Percentiles rank a stretch among this genome's conserved stretches.
Evolutionary conservation across 2,329 filamentous ascomycete species (phyloP).

Genomic region (Aspergillus clavatus): DNA sequence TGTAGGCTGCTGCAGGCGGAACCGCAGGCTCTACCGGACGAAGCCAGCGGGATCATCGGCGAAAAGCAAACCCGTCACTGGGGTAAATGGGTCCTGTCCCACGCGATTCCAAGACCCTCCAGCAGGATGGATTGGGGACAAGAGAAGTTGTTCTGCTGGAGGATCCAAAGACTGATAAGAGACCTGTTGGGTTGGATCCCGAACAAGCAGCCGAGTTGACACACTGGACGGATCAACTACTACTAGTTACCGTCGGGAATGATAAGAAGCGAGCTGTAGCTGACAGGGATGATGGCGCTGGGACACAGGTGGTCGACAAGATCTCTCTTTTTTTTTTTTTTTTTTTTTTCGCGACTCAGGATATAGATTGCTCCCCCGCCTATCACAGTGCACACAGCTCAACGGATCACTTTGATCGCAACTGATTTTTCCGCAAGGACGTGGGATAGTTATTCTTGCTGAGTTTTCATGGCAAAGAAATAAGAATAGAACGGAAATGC

Average conservation of each 20-base stretch:
- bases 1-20: conserved; percentile 31
- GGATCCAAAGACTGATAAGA: conserved; percentile 12
- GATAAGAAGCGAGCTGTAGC: background rate
- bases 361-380: no score
- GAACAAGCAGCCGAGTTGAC: background rate
- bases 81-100: conserved; percentile 12
- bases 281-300: no score
- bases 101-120: conserved; percentile 19
- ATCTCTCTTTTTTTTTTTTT: no score
- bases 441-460: background rate
- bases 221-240: background rate
- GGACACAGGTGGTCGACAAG: no score
- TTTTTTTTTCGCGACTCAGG: no score
- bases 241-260: background rate
- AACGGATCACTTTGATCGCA: background rate
- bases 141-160: conserved; percentile 6
- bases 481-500: background rate
- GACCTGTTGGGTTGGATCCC: background rate
- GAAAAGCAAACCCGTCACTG: conserved; percentile 18
- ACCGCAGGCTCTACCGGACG: conserved; percentile 30
- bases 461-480: background rate
- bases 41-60: conserved; percentile 30
- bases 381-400: no score
- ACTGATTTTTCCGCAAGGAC: background rate
- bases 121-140: conserved; percentile 2